Conservation (phyloP, 139 green algal genomes). For the Coelastrella sp. region DNA sequence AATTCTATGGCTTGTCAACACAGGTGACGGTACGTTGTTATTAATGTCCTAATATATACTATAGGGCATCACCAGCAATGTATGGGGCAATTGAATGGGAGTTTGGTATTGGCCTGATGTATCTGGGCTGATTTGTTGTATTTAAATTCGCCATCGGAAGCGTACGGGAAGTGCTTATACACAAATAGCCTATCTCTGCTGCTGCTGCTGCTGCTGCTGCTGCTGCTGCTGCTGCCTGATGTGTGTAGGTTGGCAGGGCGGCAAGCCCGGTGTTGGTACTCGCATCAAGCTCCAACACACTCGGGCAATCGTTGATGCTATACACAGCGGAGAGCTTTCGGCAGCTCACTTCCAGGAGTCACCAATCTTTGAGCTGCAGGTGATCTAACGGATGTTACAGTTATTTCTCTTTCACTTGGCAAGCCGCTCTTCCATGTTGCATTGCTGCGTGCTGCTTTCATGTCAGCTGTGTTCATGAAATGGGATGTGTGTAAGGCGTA, state of each 20-base stretch:
- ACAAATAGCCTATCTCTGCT: no score
- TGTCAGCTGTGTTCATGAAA: no score
- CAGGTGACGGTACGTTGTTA: no score
- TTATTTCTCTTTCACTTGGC: neutral
- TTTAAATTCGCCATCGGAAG: no score
- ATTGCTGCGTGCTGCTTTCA: no score
- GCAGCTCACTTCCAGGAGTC: constrained; percentile 67
- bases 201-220: neutral
- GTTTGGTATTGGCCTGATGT: no score
- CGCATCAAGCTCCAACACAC: constrained; percentile 85
- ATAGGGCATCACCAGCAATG: no score
- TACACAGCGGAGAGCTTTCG: constrained; percentile 90
- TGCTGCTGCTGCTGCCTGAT: neutral
- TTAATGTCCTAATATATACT: no score
- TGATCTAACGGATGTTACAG: constrained; percentile 39
- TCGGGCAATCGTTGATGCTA: constrained; percentile 95
- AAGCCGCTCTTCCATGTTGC: no score
- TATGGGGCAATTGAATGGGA: neutral
- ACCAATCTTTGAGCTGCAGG: constrained; percentile 90
- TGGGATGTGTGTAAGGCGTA: no score
- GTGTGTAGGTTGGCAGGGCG: constrained; percentile 45
- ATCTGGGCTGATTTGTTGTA: no score
- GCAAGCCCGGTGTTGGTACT: neutral
- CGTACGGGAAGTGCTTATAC: neutral
- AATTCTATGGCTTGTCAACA: no score